Evolutionary conservation across 441 rosid species (phyloP).

Genomic region (Geranium incanum): DNA sequence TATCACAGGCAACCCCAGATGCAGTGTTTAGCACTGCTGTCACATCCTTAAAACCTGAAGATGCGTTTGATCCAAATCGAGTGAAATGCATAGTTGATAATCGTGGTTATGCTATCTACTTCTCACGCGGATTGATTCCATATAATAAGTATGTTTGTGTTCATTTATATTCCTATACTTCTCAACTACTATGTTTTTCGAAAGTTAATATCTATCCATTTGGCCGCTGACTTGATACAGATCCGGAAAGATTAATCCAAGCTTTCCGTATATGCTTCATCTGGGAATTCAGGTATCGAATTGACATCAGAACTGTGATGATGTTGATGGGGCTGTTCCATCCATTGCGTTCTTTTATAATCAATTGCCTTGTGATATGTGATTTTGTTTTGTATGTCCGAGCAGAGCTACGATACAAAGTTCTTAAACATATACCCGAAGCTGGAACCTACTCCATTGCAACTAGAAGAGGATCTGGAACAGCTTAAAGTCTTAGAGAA

Average conservation of each 20-base stretch:
- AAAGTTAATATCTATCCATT: background rate
- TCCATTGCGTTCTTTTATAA: background rate
- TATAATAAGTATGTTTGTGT: constrained; percentile 58
- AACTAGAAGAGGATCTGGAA: constrained; percentile 86
- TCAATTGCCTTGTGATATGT: background rate
- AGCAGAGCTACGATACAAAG: constrained; percentile 77
- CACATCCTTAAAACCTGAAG: constrained; percentile 76
- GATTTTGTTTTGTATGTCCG: constrained; percentile 10
- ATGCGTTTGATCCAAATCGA: constrained; percentile 78
- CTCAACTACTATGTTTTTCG: no score
- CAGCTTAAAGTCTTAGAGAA: constrained; percentile 96
- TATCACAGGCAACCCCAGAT: constrained; percentile 67
- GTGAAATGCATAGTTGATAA: constrained; percentile 83
- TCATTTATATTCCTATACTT: background rate
- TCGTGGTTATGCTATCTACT: constrained; percentile 76
- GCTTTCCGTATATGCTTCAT: constrained; percentile 79
- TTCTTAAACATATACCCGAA: constrained; percentile 73
- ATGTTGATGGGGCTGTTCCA: background rate
- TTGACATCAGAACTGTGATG: constrained; percentile 2
- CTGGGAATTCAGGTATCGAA: constrained; percentile 80
- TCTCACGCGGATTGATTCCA: constrained; percentile 88
- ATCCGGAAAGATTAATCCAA: constrained; percentile 62
- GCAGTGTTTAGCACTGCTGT: constrained; percentile 96
- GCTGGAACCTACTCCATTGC: constrained; percentile 77
- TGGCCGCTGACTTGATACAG: constrained; percentile 30